Evolutionary conservation across 208 protist species (phyloP), one percentile per base, ranked within the genome.

Genomic region (Porcisia deanei): DNA sequence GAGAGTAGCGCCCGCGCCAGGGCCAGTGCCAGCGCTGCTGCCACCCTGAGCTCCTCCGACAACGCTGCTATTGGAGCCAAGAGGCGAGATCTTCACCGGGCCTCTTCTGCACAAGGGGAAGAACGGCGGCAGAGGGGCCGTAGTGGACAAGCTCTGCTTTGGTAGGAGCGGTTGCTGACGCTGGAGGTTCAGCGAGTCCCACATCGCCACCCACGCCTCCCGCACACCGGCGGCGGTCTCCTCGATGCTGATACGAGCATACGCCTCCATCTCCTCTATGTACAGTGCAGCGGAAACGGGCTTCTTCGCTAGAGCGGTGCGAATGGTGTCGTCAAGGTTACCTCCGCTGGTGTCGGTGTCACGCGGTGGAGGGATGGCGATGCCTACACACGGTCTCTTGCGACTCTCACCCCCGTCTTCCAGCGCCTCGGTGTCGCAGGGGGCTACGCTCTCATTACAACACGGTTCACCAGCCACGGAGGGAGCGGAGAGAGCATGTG

Each of bases 121-220:
- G 53, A 55, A 43, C 8, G 52, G 41, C 47, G 49, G 18, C 49
- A 65, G 34, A 12, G 37, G 37, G 0, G 30, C 25, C 37, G 59
- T 22, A 30, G 1, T n/a, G 59, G 16, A 10, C 5, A 5, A 20
- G 16, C 59, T 3, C 34, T 64, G 66, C 12, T 41, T 20, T 3
- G 12, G 66, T 30, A 39, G 14, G 9, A 5, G 66, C 66, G 18
- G 66, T 30, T 41, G 47, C 43, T n/a, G 25, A 25, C 57, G 66
- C 49, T 57, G 66, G 22, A 34, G 4, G 3, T 10, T 18, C 6
- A 81, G 57, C 66, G 72, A 45, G 14, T 49, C 30, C 65, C 65
- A 73, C 39, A 76, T 66, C 2, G 72, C 52, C 57, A 41, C 18
- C 71, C 71, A 68, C 64, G 77, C 74, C 53, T 67, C 77, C 71